Conservation (phyloP, 2,329 filamentous ascomycete genomes). For the Aspergillus ruber region DNA sequence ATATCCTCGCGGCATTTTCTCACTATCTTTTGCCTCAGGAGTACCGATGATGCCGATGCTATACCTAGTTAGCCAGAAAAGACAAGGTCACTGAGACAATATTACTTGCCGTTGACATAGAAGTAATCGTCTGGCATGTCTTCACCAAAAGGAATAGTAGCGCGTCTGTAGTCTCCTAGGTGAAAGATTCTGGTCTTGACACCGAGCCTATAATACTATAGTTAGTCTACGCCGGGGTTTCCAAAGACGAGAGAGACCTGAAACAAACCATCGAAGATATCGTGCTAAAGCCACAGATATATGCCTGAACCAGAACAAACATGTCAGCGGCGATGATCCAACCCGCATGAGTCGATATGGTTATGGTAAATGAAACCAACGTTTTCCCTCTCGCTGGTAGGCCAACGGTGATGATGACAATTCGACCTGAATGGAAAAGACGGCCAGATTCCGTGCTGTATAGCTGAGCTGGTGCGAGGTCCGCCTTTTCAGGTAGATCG, state of each 20-base stretch:
- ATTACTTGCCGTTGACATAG: slow-evolving; percentile 67
- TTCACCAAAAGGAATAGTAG: slow-evolving; percentile 74
- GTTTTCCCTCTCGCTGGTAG: slow-evolving; percentile 94
- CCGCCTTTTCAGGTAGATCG: slow-evolving; percentile 73
- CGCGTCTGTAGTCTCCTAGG: slow-evolving; percentile 89
- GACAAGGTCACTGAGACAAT: neutral
- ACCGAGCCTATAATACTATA: slow-evolving; percentile 60
- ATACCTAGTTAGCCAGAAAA: slow-evolving; percentile 12
- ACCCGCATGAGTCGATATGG: slow-evolving; percentile 1
- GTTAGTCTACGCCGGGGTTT: slow-evolving; percentile 5
- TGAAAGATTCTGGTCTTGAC: slow-evolving; percentile 99
- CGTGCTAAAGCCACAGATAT: slow-evolving; percentile 92
- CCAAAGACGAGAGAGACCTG: neutral
- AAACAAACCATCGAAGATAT: slow-evolving; percentile 74
- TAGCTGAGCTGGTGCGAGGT: slow-evolving; percentile 89
- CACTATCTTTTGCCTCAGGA: slow-evolving; percentile 91
- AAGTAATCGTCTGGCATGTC: slow-evolving; percentile 96
- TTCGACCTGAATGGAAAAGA: slow-evolving; percentile 92
- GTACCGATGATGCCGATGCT: slow-evolving; percentile 81
- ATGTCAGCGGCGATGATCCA: slow-evolving; percentile 2
- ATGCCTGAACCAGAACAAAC: slow-evolving; percentile 50
- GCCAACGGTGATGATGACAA: slow-evolving; percentile 95
- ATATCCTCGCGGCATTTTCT: slow-evolving; percentile 98
- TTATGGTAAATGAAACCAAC: slow-evolving; percentile 42
- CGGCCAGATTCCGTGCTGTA: slow-evolving; percentile 98